Evolutionary conservation across 495 filamentous ascomycete genomes (phyloP).

Genomic region (Penicillium steckii): DNA sequence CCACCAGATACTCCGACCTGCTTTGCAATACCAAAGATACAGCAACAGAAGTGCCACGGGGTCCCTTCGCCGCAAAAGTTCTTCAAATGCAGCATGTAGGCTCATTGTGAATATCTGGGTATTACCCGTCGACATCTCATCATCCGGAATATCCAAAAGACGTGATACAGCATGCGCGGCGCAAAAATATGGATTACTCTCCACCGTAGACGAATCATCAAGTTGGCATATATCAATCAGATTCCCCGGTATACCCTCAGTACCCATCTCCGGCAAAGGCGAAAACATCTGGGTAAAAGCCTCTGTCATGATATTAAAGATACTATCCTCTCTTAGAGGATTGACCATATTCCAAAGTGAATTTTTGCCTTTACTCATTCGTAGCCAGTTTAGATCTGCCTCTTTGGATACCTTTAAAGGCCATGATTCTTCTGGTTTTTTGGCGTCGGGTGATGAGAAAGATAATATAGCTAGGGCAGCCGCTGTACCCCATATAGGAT

Average conservation of each 20-base stretch:
- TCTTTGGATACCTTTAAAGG: constrained; percentile 33
- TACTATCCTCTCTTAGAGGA: constrained; percentile 40
- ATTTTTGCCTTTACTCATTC: constrained; percentile 44
- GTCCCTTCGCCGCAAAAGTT: constrained; percentile 34
- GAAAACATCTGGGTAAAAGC: constrained; percentile 29
- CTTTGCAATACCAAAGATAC: constrained; percentile 46
- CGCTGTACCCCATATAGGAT: constrained; percentile 47
- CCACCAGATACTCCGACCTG: constrained; percentile 41
- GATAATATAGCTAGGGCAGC: constrained; percentile 35
- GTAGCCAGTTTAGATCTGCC: constrained; percentile 42
- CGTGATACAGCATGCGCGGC: constrained; percentile 35
- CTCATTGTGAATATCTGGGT: constrained; percentile 24
- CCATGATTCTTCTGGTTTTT: constrained; percentile 42
- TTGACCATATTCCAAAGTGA: constrained; percentile 38
- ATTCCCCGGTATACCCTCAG: constrained; percentile 30
- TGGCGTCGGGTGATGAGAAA: constrained; percentile 38
- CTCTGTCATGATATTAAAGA: constrained; percentile 36
- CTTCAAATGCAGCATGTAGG: constrained; percentile 29
- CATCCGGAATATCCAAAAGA: constrained; percentile 25
- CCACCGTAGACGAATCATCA: constrained; percentile 28
- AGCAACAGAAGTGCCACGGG: constrained; percentile 44
- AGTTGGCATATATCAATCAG: constrained; percentile 34
- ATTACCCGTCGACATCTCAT: constrained; percentile 22
- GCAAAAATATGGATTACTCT: constrained; percentile 40
- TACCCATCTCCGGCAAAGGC: constrained; percentile 29